Percentiles rank a stretch among this genome's conserved stretches.
Conservation (phyloP, 2,329 filamentous ascomycete species). For the Arthrocladium fulminans region DNA sequence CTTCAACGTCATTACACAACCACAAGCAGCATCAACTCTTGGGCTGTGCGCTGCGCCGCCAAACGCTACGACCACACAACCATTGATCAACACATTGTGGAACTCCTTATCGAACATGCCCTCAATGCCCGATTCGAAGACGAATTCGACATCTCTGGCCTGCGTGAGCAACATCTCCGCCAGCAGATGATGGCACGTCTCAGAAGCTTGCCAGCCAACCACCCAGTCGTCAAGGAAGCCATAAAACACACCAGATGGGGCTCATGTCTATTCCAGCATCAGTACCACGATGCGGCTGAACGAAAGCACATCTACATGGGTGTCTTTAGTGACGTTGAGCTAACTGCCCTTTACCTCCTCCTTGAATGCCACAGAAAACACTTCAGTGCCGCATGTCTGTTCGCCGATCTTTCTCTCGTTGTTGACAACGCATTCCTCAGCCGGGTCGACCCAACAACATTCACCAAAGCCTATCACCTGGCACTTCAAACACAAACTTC, state of each 20-base stretch:
- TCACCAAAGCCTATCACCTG: neutral
- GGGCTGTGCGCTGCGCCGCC: too few species aligned
- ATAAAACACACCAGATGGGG: neutral
- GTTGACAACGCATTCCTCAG: neutral
- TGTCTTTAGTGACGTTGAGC: slow-evolving; percentile 5
- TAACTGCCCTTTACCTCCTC: neutral
- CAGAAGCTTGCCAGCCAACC: neutral
- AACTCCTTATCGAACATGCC: neutral
- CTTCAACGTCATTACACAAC: neutral
- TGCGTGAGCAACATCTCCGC: neutral
- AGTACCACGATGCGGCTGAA: neutral
- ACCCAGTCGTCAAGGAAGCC: neutral
- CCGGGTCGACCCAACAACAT: neutral
- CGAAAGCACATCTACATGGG: neutral
- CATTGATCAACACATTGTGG: neutral
- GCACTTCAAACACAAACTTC: neutral
- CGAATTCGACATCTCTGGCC: neutral
- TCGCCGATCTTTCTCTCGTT: neutral
- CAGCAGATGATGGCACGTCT: slow-evolving; percentile 3
- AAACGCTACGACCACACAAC: neutral
- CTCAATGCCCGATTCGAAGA: neutral
- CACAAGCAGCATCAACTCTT: too few species aligned
- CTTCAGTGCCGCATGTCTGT: neutral
- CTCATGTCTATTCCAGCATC: neutral
- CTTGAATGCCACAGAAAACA: neutral